These are phyloP conservation scores for Fomes fomentarius DNA, from an alignment of 1,284 basidiomycete genomes.

Conservation along the genomic window DNA sequence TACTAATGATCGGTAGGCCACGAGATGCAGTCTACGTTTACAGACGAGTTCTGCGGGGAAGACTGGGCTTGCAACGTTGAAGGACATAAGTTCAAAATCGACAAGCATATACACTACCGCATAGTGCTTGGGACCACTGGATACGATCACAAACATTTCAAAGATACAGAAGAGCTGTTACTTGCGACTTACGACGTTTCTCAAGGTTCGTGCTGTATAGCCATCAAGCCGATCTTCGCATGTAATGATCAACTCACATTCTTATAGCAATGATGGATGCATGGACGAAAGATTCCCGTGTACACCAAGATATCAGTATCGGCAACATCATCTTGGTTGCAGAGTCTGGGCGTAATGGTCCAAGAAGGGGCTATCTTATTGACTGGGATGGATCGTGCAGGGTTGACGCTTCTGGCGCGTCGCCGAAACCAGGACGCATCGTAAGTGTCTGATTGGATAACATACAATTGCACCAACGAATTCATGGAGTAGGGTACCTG, in stretches of 20 bases:
- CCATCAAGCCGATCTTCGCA: no score
- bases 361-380: conserved; percentile 8
- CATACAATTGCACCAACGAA: neutral
- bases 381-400: conserved; percentile 12
- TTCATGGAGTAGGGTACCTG: conserved; percentile 16
- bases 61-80: neutral
- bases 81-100: neutral
- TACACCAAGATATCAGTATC: conserved; percentile 14
- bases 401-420: neutral
- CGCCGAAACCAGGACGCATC: no score
- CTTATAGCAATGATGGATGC: conserved; percentile 9
- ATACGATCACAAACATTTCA: neutral
- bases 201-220: neutral
- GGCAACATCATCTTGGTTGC: conserved; percentile 13
- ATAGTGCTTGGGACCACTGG: conserved; percentile 9
- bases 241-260: neutral
- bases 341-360: neutral
- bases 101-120: conserved; percentile 1
- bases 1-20: neutral
- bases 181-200: conserved; percentile 12
- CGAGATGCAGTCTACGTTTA: neutral
- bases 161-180: conserved; percentile 6
- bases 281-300: neutral
- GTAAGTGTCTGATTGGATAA: no score
- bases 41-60: neutral